These are phyloP conservation scores for Pleurotus tuber-regium DNA, from an alignment of 768 basidiomycete species.

Conservation along the genomic window DNA sequence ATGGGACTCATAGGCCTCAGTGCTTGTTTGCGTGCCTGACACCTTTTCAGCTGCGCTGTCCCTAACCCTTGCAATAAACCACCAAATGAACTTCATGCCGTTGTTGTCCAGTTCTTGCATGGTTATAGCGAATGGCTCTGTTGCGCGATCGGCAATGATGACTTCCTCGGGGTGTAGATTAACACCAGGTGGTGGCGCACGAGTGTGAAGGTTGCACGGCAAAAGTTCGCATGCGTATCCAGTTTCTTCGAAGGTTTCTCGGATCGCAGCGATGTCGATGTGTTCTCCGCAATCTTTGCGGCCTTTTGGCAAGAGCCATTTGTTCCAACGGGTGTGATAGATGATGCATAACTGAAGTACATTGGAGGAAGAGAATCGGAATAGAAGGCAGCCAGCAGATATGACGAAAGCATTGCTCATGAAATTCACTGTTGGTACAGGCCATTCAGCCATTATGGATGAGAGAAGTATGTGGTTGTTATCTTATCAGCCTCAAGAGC, in stretches of 20 bases:
- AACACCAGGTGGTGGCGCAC: constrained; percentile 51
- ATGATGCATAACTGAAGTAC: constrained; percentile 38
- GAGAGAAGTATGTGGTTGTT: constrained; percentile 27
- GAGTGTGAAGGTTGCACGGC: constrained; percentile 48
- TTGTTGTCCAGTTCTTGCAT: constrained; percentile 1
- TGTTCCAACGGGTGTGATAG: constrained; percentile 23
- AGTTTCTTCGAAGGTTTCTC: constrained; percentile 68
- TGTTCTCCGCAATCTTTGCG: constrained; percentile 57
- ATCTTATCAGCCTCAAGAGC: not conserved
- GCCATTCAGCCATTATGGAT: constrained; percentile 25
- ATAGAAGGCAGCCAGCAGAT: constrained; percentile 41
- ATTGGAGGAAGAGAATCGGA: constrained; percentile 19
- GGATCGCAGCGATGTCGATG: constrained; percentile 46
- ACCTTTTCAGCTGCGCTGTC: not conserved
- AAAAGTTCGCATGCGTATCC: constrained; percentile 54
- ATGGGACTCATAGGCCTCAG: not conserved
- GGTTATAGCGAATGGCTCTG: constrained; percentile 34
- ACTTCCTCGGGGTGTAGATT: constrained; percentile 25
- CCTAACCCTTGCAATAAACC: not conserved
- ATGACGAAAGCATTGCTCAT: constrained; percentile 27
- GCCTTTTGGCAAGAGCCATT: constrained; percentile 57
- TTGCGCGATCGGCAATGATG: constrained; percentile 15
- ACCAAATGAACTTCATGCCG: not conserved
- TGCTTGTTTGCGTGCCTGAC: not conserved
- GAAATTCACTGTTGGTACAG: constrained; percentile 12